Evolutionary conservation across 768 basidiomycete genomes (phyloP), one percentile per base, ranked within the genome.

Genomic region (Lyophyllum decastes): DNA sequence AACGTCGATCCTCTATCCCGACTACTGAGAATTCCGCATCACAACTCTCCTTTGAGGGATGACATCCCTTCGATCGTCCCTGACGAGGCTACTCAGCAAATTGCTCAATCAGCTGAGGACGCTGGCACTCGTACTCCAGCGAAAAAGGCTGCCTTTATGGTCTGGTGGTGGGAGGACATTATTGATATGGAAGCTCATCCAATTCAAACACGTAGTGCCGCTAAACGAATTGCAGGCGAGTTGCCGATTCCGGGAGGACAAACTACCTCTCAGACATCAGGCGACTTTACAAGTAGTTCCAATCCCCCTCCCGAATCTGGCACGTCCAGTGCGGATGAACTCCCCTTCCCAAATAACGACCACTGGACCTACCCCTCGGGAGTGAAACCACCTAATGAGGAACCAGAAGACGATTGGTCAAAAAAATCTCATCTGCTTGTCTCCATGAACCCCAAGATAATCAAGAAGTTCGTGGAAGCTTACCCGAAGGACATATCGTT

Each of bases 1-100:
- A 76, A 76, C 50, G 67, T 70, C 0, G 67, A 70, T 47, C 68
- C 68, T 0, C 38, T 70, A 0, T 68, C 68, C 0, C 22, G 64
- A n/a, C 35, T 66, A 43, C 57, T 52, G 0, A 43, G 63, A n/a
- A 35, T 62, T 27, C 66, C 63, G 7, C 58, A 54, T 26, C 63
- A 65, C 27, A 48, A 59, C 12, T 55, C 61, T 22, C 64, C 67
- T 14, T 17, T 34, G 10, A 19, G 53, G 2, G 61, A 66, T 40
- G 51, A 58, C 8, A 38, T 55, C 12, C 35, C 43, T 2, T 30
- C 59, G 1, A 51, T 51, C 11, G 17, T 38, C 5, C 49, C 49
- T 11, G 49, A 51, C 34, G 34, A 34, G 7, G 22, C 14, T 2
- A 24, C 22, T 14, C 49, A 51, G 22, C 12, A 38, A 4, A 27